These are phyloP conservation scores for Monilinia vaccinii-corymbosi DNA, from an alignment of 2,329 filamentous ascomycete species.

Conservation along the genomic window DNA sequence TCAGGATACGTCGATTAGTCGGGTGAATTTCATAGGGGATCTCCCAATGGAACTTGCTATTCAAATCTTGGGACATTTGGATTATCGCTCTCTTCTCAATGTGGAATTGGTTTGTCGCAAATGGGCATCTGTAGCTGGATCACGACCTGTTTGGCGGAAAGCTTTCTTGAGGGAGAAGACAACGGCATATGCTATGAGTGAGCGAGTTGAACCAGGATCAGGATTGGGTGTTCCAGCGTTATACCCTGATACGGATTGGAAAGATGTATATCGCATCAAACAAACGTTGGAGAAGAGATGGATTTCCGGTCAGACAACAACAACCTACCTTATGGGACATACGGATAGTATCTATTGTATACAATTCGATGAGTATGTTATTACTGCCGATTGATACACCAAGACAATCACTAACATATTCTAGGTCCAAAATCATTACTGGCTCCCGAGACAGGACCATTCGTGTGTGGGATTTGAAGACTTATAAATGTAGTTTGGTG, in stretches of 20 bases:
- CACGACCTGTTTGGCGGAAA: conserved; percentile 54
- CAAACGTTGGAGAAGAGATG: conserved; percentile 70
- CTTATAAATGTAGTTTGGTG: conserved; percentile 73
- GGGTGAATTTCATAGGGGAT: conserved; percentile 47
- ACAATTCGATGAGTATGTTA: conserved; percentile 85
- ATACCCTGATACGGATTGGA: conserved; percentile 67
- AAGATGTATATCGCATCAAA: conserved; percentile 71
- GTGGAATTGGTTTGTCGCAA: conserved; percentile 41
- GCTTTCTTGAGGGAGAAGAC: conserved; percentile 55
- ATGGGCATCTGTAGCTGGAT: conserved; percentile 41
- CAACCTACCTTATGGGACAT: conserved; percentile 87
- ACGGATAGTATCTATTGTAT: conserved; percentile 95
- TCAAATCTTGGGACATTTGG: conserved; percentile 47
- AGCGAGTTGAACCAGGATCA: conserved; percentile 41
- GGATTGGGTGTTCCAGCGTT: conserved; percentile 49
- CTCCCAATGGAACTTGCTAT: conserved; percentile 51
- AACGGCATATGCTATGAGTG: conserved; percentile 48
- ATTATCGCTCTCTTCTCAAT: conserved; percentile 41
- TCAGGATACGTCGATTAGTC: conserved; percentile 39
- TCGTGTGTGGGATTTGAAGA: conserved; percentile 90
- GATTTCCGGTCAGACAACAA: conserved; percentile 67
- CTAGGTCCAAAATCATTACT: conserved; percentile 85
- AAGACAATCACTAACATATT: conserved; percentile 29
- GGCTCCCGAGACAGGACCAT: conserved; percentile 94
- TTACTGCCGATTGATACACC: not conserved